Evolutionary conservation across 1,284 basidiomycete species (phyloP), one percentile per base, ranked within the genome.

Genomic region (Microbotryum saponariae): DNA sequence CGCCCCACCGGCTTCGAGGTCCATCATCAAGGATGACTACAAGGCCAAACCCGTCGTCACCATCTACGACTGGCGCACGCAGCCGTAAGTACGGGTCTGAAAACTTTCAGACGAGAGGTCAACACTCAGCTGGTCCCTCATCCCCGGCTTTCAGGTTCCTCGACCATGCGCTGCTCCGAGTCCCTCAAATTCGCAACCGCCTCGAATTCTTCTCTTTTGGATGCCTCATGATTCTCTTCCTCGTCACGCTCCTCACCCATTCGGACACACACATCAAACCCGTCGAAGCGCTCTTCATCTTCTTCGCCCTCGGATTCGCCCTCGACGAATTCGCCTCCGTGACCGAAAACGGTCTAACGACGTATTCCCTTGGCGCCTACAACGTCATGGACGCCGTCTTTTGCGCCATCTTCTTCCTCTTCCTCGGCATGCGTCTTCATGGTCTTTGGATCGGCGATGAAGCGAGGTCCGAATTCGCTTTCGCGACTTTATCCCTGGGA

Each of bases 131-230:
- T 42, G 12, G 37, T 42, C 14, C 5, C 12, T 42, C 37, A 4
- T 42, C 6, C 2, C 37, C 16, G 25, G 16, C 37, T 6, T 18
- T 42, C 16, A 42, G 37, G 2, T 66, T 70, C 47, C 65, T 72
- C 25, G 71, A 72, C 58, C 70, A 72, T 47, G 60, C 68, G 25
- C 67, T 59, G 1, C 59, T 72, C 9, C 62, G 69, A 23, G 67
- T 71, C 0, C 71, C 71, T 1, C 54, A 54, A 5, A 67, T 72
- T 9, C 69, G 71, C 25, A 58, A 61, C 27, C 53, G 62, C 1
- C 52, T 68, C 57, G 67, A 67, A 47, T 55, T 62, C 42, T 6
- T 52, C 25, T 58, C 62, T 2, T 65, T 68, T 31, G 46, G 63
- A 6, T 52, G 54, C 56, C 64, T 72, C 45, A 61, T 72, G 46